Evolutionary conservation across 768 basidiomycete genomes (phyloP).

Genomic region (Xanthoconium purpureum): DNA sequence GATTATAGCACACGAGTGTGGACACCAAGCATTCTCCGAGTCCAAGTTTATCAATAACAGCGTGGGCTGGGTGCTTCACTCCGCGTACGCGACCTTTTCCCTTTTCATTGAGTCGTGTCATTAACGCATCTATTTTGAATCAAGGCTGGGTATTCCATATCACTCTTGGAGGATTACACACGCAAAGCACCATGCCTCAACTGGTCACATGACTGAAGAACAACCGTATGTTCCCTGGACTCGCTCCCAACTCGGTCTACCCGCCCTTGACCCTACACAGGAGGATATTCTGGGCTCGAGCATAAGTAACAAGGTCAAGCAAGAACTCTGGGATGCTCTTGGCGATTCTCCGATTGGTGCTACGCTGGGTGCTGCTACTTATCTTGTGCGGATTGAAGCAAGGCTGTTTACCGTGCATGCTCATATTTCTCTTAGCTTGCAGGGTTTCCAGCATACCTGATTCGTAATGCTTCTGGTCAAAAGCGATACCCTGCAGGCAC

Average conservation of each 20-base stretch:
- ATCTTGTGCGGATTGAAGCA: constrained; percentile 46
- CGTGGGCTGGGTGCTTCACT: constrained; percentile 91
- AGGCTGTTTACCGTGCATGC: neutral
- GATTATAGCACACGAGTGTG: constrained; percentile 94
- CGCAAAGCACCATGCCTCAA: constrained; percentile 93
- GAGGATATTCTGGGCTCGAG: constrained; percentile 65
- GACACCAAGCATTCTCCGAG: constrained; percentile 94
- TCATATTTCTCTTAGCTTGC: constrained; percentile 44
- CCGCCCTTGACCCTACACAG: constrained; percentile 59
- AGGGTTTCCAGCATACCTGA: constrained; percentile 86
- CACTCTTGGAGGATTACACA: constrained; percentile 96
- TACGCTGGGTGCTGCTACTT: constrained; percentile 47
- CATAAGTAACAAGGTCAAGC: constrained; percentile 62
- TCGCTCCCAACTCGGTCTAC: constrained; percentile 66
- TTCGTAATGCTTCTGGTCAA: constrained; percentile 84
- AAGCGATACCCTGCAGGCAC: constrained; percentile 69
- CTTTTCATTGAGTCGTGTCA: constrained; percentile 22
- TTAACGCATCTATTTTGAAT: constrained; percentile 15
- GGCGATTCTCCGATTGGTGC: constrained; percentile 88
- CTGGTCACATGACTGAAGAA: constrained; percentile 89
- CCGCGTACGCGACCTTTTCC: constrained; percentile 51
- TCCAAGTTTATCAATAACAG: constrained; percentile 89
- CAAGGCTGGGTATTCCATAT: constrained; percentile 89
- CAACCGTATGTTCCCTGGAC: constrained; percentile 94
- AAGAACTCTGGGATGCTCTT: constrained; percentile 79